These are phyloP conservation scores for Penicillium freii DNA, from an alignment of 2,329 filamentous ascomycete species.

Conservation along the genomic window DNA sequence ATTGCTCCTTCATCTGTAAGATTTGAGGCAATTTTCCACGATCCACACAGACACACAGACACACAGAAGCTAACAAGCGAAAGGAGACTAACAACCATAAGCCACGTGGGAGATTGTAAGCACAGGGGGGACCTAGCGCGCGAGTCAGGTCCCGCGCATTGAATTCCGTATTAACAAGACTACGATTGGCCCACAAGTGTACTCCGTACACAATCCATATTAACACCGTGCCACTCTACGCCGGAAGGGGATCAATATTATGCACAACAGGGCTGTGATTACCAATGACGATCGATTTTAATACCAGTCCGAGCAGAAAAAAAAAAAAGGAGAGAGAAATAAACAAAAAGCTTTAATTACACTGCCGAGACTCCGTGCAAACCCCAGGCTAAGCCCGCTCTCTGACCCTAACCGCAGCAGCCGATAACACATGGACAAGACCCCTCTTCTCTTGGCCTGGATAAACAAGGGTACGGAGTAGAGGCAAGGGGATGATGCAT, in stretches of 20 bases:
- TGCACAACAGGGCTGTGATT: background rate
- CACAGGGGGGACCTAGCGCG: too few relatives aligned
- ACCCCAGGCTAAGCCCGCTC: background rate
- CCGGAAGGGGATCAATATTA: background rate
- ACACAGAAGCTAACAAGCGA: background rate
- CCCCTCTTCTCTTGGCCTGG: background rate
- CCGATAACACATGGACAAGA: slow-evolving; percentile 1
- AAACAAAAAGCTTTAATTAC: background rate
- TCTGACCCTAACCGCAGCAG: slow-evolving; percentile 3
- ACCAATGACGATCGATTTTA: background rate
- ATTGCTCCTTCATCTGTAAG: background rate
- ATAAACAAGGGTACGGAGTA: background rate
- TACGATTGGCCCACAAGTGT: background rate
- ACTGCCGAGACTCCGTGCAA: background rate
- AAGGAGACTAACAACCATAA: background rate
- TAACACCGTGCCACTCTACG: background rate
- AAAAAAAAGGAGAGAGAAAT: background rate
- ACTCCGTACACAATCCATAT: too few relatives aligned
- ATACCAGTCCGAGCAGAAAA: background rate
- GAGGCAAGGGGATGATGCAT: background rate
- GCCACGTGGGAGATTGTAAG: background rate
- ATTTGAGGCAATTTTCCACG: background rate
- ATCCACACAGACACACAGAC: background rate
- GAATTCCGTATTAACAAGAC: background rate
- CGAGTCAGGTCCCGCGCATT: background rate